phyloP scores from a whole-genome alignment of 805 yeast species.

The Wilhelminamyces savonicus region DNA sequence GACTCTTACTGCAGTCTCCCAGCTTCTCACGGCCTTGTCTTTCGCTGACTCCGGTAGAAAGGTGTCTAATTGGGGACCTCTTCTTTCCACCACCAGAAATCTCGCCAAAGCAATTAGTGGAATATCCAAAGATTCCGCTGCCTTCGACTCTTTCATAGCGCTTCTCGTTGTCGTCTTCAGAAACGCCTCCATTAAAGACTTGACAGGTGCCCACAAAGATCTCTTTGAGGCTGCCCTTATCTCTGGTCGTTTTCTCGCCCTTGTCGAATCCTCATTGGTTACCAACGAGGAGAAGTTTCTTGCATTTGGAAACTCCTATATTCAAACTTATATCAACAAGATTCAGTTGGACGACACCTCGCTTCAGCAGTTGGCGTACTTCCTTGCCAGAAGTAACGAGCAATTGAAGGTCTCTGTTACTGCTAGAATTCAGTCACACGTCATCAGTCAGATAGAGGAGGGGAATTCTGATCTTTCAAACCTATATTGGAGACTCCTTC shows the following conservation, averaged over 20 bases:
- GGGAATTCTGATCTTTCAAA: no score
- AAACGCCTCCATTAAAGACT: conserved; percentile 43
- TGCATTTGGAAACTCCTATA: conserved; percentile 35
- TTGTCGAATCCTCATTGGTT: conserved; percentile 41
- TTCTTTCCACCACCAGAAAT: conserved; percentile 11
- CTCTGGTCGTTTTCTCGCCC: conserved; percentile 35
- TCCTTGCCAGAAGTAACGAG: conserved; percentile 12
- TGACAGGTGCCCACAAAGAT: conserved; percentile 41
- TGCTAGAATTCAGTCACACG: no score
- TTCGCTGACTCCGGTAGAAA: conserved; percentile 72
- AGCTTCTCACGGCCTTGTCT: conserved; percentile 40
- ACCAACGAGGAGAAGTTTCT: conserved; percentile 39
- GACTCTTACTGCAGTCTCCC: conserved; percentile 16
- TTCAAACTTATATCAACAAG: conserved; percentile 44
- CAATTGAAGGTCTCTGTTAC: no score
- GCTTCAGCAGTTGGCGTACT: conserved; percentile 23
- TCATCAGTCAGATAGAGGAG: no score
- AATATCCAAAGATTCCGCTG: conserved; percentile 31
- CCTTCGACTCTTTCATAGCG: no score
- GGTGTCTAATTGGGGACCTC: conserved; percentile 45
- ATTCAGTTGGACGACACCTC: conserved; percentile 12
- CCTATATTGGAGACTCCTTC: conserved; percentile 46
- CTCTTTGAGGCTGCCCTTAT: conserved; percentile 37
- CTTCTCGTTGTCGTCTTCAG: conserved; percentile 43
- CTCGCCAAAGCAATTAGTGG: conserved; percentile 7